Conservation (phyloP, 2,329 filamentous ascomycete genomes). For the Beauveria varroae region DNA sequence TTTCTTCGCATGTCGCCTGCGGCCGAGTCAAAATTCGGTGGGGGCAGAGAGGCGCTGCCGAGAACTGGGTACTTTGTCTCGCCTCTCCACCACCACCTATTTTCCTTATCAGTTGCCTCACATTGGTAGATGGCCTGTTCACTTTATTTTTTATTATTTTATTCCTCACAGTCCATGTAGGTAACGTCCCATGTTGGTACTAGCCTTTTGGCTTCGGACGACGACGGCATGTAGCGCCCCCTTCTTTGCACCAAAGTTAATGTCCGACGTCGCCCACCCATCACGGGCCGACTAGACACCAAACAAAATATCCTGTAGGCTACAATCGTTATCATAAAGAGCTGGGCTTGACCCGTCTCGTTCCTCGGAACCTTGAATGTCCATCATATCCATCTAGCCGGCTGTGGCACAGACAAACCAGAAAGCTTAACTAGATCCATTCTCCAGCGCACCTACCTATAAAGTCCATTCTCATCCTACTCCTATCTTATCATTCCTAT, state of each 20-base stretch:
- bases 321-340: conserved; percentile 7
- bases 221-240: background rate
- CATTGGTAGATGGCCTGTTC: background rate
- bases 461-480: conserved; percentile 1
- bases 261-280: conserved; percentile 9
- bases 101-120: conserved; percentile 6
- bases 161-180: background rate
- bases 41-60: background rate
- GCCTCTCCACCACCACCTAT: background rate
- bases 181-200: background rate
- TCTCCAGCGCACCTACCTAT: background rate
- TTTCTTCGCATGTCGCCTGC: conserved; percentile 5
- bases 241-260: background rate
- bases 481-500: background rate
- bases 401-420: background rate
- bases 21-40: background rate
- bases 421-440: background rate
- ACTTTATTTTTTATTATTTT: background rate
- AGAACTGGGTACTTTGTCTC: background rate
- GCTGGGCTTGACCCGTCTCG: background rate
- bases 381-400: background rate
- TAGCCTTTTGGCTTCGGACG: background rate
- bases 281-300: conserved; percentile 3
- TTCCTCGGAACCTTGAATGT: background rate
- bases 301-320: background rate